A percentile compares a stretch with the other conserved stretches of the same genome.
phyloP scores from a whole-genome alignment of 2,329 filamentous ascomycete species.

The Cladophialophora immunda region DNA sequence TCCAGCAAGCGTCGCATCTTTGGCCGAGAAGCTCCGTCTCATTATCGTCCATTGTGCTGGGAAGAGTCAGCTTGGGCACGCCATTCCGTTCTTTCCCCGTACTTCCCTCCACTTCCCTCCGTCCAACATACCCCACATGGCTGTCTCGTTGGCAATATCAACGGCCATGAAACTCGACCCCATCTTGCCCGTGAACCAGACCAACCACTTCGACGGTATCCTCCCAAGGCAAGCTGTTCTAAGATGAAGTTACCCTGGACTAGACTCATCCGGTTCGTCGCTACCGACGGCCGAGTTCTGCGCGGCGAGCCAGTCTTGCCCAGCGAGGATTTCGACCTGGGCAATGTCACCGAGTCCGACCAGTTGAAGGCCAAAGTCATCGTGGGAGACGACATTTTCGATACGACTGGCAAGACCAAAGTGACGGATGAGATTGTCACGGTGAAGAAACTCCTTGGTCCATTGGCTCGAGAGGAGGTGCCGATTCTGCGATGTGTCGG shows the following conservation, averaged over 20 bases:
- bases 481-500: slow-evolving; percentile 63
- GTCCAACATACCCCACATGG: slow-evolving; percentile 3
- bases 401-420: slow-evolving; percentile 43
- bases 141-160: slow-evolving; percentile 11
- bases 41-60: not conserved
- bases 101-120: not conserved
- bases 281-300: slow-evolving; percentile 60
- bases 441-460: slow-evolving; percentile 64
- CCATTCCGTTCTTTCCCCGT: slow-evolving; percentile 30
- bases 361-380: slow-evolving; percentile 63
- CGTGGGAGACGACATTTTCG: slow-evolving; percentile 59
- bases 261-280: slow-evolving; percentile 64
- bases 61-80: not conserved
- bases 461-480: slow-evolving; percentile 60
- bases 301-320: slow-evolving; percentile 62
- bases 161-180: slow-evolving; percentile 5
- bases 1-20: not conserved
- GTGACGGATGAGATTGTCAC: slow-evolving; percentile 64
- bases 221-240: not conserved
- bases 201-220: not conserved
- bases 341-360: slow-evolving; percentile 57
- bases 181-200: not conserved
- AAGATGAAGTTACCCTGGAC: slow-evolving; percentile 53
- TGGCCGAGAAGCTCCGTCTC: not conserved
- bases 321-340: slow-evolving; percentile 56